Conservation (phyloP, 2,329 filamentous ascomycete species). For the Fusarium irregulare region DNA sequence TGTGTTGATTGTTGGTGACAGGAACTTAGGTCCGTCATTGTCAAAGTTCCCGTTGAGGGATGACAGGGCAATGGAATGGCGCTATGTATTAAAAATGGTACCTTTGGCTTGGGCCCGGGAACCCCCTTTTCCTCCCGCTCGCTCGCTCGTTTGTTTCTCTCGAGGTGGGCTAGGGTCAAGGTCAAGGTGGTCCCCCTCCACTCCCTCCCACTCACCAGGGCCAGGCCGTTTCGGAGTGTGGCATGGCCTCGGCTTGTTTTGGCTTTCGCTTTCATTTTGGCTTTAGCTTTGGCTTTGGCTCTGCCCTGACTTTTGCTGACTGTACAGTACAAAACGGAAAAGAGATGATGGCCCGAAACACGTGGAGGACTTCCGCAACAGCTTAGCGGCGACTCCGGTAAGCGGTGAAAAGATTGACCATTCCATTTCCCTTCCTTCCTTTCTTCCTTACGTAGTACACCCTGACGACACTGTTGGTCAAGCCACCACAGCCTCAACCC, state of each 20-base stretch:
- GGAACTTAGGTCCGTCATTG: slow-evolving; percentile 1
- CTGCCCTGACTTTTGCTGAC: slow-evolving; percentile 21
- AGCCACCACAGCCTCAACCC: slow-evolving; percentile 38
- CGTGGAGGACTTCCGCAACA: slow-evolving; percentile 46
- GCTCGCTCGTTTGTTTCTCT: slow-evolving; percentile 32
- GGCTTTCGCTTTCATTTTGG: not conserved
- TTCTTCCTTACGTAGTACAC: not conserved
- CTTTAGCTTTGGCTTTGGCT: not conserved
- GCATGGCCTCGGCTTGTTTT: slow-evolving; percentile 6
- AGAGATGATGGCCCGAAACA: slow-evolving; percentile 41
- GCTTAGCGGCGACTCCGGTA: slow-evolving; percentile 42
- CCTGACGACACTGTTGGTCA: not conserved
- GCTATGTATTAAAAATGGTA: slow-evolving; percentile 15
- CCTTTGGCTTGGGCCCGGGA: slow-evolving; percentile 35
- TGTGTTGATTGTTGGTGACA: not conserved
- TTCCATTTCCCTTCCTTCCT: slow-evolving; percentile 21
- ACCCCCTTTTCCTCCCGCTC: slow-evolving; percentile 39
- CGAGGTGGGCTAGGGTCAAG: slow-evolving; percentile 4
- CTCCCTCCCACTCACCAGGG: slow-evolving; percentile 14
- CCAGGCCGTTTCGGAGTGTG: slow-evolving; percentile 22
- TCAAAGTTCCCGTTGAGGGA: slow-evolving; percentile 9
- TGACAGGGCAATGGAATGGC: slow-evolving; percentile 36
- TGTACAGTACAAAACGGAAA: slow-evolving; percentile 4
- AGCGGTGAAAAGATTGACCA: slow-evolving; percentile 45
- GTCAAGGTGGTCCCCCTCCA: slow-evolving; percentile 9